A percentile compares a stretch with the other conserved stretches of the same genome.
phyloP scores from a whole-genome alignment of 1,284 basidiomycete genomes.

The Ustilago cynodontis region DNA sequence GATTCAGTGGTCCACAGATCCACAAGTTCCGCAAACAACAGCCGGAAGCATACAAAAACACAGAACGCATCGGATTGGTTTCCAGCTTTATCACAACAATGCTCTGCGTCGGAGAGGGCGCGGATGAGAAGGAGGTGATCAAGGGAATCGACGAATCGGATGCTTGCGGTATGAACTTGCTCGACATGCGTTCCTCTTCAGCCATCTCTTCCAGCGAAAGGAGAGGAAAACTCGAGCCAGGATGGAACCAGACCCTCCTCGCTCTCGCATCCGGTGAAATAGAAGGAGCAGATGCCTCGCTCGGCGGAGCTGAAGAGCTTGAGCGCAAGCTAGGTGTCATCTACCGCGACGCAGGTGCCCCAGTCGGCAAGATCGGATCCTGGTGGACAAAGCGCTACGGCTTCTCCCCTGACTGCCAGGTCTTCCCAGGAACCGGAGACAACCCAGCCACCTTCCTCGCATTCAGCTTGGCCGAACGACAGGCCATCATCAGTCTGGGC shows the following conservation, averaged over 20 bases:
- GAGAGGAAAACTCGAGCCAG: constrained; percentile 36
- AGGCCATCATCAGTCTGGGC: constrained; percentile 88
- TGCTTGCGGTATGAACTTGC: constrained; percentile 90
- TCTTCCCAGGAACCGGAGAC: constrained; percentile 90
- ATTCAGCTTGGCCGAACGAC: constrained; percentile 77
- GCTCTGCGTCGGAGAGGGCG: constrained; percentile 73
- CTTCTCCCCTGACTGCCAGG: constrained; percentile 80
- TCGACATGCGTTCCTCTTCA: constrained; percentile 74
- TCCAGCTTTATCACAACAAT: constrained; percentile 86
- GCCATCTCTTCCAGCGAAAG: constrained; percentile 77
- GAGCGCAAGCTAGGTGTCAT: constrained; percentile 79
- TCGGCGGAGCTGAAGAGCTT: constrained; percentile 74
- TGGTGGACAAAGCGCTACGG: constrained; percentile 85
- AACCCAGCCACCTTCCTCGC: constrained; percentile 89
- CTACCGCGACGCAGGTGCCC: constrained; percentile 80
- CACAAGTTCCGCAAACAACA: constrained; percentile 76
- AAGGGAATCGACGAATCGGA: constrained; percentile 78
- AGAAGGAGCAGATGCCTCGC: constrained; percentile 29
- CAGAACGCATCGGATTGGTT: constrained; percentile 81
- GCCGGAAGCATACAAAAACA: constrained; percentile 77
- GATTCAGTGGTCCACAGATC: constrained; percentile 89
- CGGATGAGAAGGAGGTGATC: constrained; percentile 70
- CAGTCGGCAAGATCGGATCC: constrained; percentile 76
- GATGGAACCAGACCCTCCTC: constrained; percentile 59
- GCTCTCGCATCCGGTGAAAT: constrained; percentile 71